Percentiles rank a stretch among this genome's conserved stretches.
Evolutionary conservation across 345 rosid genomes (phyloP).

Genomic region (Gossypium anomalum): DNA sequence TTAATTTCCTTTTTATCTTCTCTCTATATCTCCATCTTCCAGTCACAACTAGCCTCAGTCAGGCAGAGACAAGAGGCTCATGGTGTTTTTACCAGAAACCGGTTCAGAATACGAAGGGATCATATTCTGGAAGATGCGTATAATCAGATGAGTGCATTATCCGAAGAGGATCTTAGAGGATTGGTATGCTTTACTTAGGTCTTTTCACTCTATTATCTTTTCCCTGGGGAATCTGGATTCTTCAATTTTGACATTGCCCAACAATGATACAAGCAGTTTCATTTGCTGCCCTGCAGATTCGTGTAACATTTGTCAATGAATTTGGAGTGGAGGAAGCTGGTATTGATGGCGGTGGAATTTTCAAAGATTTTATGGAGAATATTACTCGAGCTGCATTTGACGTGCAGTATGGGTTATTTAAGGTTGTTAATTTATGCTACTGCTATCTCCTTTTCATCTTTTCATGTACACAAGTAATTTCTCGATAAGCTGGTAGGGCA

Average conservation of each 20-base stretch:
- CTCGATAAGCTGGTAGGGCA: background rate
- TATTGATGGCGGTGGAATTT: conserved; percentile 98
- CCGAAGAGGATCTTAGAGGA: conserved; percentile 96
- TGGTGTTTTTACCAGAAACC: conserved; percentile 69
- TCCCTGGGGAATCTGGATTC: conserved; percentile 7
- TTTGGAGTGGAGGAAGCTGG: conserved; percentile 99
- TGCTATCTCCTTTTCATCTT: background rate
- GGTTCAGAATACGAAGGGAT: conserved; percentile 91
- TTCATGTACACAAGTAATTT: background rate
- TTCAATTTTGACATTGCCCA: background rate
- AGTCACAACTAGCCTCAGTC: conserved; percentile 71
- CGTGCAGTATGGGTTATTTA: conserved; percentile 94
- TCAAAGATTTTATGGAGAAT: conserved; percentile 99
- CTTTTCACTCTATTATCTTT: conserved; percentile 10
- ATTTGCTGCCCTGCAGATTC: conserved; percentile 55
- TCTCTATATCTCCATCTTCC: conserved; percentile 19
- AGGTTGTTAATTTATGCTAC: conserved; percentile 42
- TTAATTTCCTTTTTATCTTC: conserved; percentile 1
- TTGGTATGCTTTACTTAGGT: conserved; percentile 40
- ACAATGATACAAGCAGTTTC: conserved; percentile 10
- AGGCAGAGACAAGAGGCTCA: conserved; percentile 72
- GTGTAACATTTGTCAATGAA: conserved; percentile 90
- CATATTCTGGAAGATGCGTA: conserved; percentile 97
- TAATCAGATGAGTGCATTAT: conserved; percentile 87
- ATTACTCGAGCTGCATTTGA: conserved; percentile 94